These are phyloP conservation scores for Neonectria ditissima DNA, from an alignment of 2,329 filamentous ascomycete species.

Conservation along the genomic window DNA sequence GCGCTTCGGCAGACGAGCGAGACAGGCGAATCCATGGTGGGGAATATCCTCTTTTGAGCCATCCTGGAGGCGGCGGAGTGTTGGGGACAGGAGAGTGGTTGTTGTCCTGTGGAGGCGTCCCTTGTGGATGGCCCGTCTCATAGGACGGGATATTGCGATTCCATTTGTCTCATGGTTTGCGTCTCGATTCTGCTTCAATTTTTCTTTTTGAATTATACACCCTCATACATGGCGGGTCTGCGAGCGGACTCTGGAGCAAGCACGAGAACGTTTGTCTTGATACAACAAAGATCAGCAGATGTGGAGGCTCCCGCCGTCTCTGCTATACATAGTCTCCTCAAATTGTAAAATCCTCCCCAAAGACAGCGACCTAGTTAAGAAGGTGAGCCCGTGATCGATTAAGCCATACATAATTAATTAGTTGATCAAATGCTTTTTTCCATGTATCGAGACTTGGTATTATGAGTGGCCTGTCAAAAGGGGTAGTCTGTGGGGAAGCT, in stretches of 20 bases:
- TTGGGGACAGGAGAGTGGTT: slow-evolving; percentile 25
- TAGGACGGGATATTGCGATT: slow-evolving; percentile 41
- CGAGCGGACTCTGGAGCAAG: slow-evolving; percentile 47
- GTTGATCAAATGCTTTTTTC: background rate
- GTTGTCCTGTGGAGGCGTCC: slow-evolving; percentile 28
- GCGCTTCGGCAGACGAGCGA: slow-evolving; percentile 31
- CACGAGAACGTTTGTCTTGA: slow-evolving; percentile 47
- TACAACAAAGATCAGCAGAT: slow-evolving; percentile 45
- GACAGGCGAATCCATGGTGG: slow-evolving; percentile 23
- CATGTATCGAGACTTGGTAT: background rate
- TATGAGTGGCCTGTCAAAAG: slow-evolving; percentile 11
- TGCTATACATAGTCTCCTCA: slow-evolving; percentile 50
- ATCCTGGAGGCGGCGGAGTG: slow-evolving; percentile 28
- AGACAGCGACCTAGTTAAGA: background rate
- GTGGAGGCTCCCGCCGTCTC: slow-evolving; percentile 43
- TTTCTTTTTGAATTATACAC: slow-evolving; percentile 48
- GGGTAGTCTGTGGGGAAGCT: slow-evolving; percentile 9
- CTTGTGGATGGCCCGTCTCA: slow-evolving; percentile 38
- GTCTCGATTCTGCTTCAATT: slow-evolving; percentile 42
- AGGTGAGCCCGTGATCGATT: background rate
- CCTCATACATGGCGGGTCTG: slow-evolving; percentile 49
- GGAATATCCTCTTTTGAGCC: slow-evolving; percentile 23
- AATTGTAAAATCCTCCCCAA: slow-evolving; percentile 47
- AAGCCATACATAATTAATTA: background rate
- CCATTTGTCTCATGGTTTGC: slow-evolving; percentile 47